phyloP scores from a whole-genome alignment of 176 grass and related monocot species.

The Oryza nivara region DNA sequence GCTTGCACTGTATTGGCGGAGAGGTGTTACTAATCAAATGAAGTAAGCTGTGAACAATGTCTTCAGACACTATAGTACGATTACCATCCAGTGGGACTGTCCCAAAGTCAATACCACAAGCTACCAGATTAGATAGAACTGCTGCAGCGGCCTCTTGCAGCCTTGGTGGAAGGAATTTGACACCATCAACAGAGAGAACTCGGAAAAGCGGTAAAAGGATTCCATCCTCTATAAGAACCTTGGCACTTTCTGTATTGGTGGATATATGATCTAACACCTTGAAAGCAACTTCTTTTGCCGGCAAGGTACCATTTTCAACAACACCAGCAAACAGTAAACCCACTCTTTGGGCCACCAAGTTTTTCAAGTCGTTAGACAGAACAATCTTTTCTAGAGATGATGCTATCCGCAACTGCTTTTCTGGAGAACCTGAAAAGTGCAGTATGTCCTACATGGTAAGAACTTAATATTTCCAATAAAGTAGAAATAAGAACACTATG shows the following conservation, averaged over 20 bases:
- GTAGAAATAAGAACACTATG: not conserved
- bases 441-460: conserved; percentile 25
- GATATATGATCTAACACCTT: conserved; percentile 70
- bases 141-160: conserved; percentile 69
- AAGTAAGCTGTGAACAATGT: conserved; percentile 66
- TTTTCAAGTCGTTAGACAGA: conserved; percentile 70
- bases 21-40: conserved; percentile 79
- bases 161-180: conserved; percentile 66
- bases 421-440: conserved; percentile 60
- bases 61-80: conserved; percentile 68
- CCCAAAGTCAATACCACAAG: conserved; percentile 59
- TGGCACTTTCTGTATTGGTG: conserved; percentile 63
- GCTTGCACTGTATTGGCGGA: conserved; percentile 71
- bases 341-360: conserved; percentile 63
- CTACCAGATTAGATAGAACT: conserved; percentile 70
- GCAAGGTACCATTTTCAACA: conserved; percentile 59
- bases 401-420: conserved; percentile 60
- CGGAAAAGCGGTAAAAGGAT: conserved; percentile 62
- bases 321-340: conserved; percentile 60
- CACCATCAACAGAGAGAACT: conserved; percentile 53
- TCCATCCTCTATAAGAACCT: conserved; percentile 61
- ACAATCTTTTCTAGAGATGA: conserved; percentile 65
- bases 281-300: conserved; percentile 71
- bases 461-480: conserved; percentile 12
- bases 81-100: conserved; percentile 49